Evolutionary conservation across 179 eudicot genomes (phyloP), one percentile per base, ranked within the genome.

Genomic region (Spergularia azorica): DNA sequence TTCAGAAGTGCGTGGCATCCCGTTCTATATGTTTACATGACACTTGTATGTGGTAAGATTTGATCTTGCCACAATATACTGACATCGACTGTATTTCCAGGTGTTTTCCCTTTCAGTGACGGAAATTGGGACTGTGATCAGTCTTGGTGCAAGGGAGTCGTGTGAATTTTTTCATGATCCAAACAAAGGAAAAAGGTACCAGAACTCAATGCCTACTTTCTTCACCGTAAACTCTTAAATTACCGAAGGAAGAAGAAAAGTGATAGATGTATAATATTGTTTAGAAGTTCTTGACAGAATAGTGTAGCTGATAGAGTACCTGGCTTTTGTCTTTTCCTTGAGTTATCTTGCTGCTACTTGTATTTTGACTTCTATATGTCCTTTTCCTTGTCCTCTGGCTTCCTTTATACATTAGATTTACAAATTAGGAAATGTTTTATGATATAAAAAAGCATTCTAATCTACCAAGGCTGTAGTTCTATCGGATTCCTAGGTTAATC

Each of bases 161-260:
- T 95, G 98, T 79, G 98, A 95, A 81, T 95, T 95, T 85, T 91
- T 93, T 72, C 98, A 95, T 64, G 98, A 95, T 75, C 98, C 98
- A 74, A 80, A 79, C 77, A 90, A 89, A 79, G 97, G 98, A 61
- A 95, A 73, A 86, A 92, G 98, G 98, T 94, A 79, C 14, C 9
- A 9, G 7, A 9, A 73, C 32, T 9, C 38, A n/a, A 5, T 69
- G 14, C 18, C 13, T 41, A n/a, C 15, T 13, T 15, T 26, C 68
- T 10, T 57, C 64, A 26, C 32, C 2, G 32, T 12, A 2, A 43
- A 43, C 11, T 60, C 62, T 18, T 68, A 7, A 41, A 0, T n/a
- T 64, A 12, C 61, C 46, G 51, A 26, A 26, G 32, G 39, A 74
- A 1, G 38, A 58, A 21, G 52, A 46, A 46, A 52, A 36, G 56